These are phyloP conservation scores for Triglochin maritima DNA, from an alignment of 106 monocot genomes.

Conservation along the genomic window DNA sequence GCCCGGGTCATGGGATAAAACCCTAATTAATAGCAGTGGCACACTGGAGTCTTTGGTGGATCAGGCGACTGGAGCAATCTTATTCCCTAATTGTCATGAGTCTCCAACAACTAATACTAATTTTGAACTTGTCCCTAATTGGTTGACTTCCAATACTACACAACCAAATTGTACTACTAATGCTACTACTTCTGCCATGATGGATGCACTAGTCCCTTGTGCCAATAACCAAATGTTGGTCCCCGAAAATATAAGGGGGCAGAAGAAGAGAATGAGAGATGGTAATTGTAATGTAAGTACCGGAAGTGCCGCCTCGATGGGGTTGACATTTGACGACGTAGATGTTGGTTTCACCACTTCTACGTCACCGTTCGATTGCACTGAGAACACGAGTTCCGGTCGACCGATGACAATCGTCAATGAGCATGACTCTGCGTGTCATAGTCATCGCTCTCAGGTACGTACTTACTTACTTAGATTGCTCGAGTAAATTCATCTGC, in stretches of 20 bases:
- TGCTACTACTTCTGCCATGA: neutral
- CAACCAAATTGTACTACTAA: neutral
- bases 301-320: slow-evolving; percentile 7
- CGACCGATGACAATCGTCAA: neutral
- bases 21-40: slow-evolving; percentile 22
- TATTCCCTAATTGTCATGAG: slow-evolving; percentile 6
- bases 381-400: slow-evolving; percentile 42
- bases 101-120: slow-evolving; percentile 10
- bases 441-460: slow-evolving; percentile 15
- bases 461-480: neutral
- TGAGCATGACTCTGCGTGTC: slow-evolving; percentile 35
- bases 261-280: slow-evolving; percentile 1
- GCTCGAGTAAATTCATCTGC: too few relatives aligned
- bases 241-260: neutral
- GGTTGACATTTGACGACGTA: slow-evolving; percentile 16
- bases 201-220: slow-evolving; percentile 47
- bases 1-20: slow-evolving; percentile 34
- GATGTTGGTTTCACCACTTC: slow-evolving; percentile 23
- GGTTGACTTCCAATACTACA: slow-evolving; percentile 13
- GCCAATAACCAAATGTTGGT: neutral
- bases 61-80: slow-evolving; percentile 34
- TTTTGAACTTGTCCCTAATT: slow-evolving; percentile 14
- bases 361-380: slow-evolving; percentile 12
- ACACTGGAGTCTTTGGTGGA: slow-evolving; percentile 56
- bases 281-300: slow-evolving; percentile 9